Conservation (phyloP, 257 asterid species). For the Rauvolfia tetraphylla region DNA sequence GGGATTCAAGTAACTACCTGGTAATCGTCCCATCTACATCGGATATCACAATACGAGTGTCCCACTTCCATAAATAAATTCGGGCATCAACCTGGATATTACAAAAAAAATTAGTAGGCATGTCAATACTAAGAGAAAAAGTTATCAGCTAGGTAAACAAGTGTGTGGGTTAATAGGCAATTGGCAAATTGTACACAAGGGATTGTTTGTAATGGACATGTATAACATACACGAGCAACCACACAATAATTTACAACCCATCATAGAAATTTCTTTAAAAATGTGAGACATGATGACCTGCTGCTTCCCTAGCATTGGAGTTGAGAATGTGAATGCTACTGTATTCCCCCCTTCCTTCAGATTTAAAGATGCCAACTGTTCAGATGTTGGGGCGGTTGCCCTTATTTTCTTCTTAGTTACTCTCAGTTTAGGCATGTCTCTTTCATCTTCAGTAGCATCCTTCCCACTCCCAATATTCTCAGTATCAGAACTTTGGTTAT, state of each 20-base stretch:
- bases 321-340: conserved; percentile 75
- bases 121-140: neutral
- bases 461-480: conserved; percentile 21
- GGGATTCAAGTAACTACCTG: conserved; percentile 36
- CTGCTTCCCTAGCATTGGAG: conserved; percentile 88
- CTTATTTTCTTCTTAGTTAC: conserved; percentile 44
- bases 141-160: neutral
- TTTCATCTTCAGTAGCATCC: conserved; percentile 29
- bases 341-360: conserved; percentile 75
- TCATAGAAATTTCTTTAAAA: conserved; percentile 13
- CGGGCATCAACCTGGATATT: conserved; percentile 76
- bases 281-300: conserved; percentile 47
- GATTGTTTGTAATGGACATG: neutral
- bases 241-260: neutral
- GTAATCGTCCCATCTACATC: conserved; percentile 99
- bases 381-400: conserved; percentile 65
- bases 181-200: neutral
- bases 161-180: neutral
- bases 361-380: conserved; percentile 73
- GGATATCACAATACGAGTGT: conserved; percentile 77
- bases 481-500: conserved; percentile 23
- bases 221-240: conserved; percentile 1
- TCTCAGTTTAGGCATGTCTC: conserved; percentile 36
- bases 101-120: conserved; percentile 24
- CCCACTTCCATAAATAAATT: conserved; percentile 94